A percentile compares a stretch with the other conserved stretches of the same genome.
Evolutionary conservation across 805 yeast species (phyloP).

Genomic region (Naumovozyma castellii): DNA sequence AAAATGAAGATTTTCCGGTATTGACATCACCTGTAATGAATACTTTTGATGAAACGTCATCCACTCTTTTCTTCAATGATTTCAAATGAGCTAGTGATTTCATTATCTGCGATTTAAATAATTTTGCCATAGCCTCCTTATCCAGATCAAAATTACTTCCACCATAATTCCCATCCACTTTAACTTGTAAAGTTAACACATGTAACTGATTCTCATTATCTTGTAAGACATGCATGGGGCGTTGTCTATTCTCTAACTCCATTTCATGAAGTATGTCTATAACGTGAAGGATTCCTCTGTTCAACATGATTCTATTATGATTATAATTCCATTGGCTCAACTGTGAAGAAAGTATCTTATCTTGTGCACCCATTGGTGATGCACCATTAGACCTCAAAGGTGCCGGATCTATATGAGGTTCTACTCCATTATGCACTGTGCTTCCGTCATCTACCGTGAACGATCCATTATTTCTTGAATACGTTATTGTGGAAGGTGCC

Average conservation of each 20-base stretch:
- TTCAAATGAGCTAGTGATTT: conserved; percentile 58
- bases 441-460: background rate
- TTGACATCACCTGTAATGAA: conserved; percentile 94
- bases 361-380: conserved; percentile 6
- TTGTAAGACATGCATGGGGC: conserved; percentile 59
- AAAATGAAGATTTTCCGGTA: conserved; percentile 92
- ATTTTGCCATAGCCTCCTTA: conserved; percentile 54
- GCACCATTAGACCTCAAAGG: too few species aligned
- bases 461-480: conserved; percentile 4
- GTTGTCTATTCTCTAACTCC: conserved; percentile 43
- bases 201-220: conserved; percentile 25
- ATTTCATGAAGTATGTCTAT: conserved; percentile 43
- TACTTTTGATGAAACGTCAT: conserved; percentile 86
- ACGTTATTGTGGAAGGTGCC: conserved; percentile 7
- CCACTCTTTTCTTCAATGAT: conserved; percentile 72
- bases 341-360: conserved; percentile 29
- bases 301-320: conserved; percentile 56
- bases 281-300: conserved; percentile 48
- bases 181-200: conserved; percentile 21
- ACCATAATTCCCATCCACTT: conserved; percentile 19
- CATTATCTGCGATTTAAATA: conserved; percentile 58
- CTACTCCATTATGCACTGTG: background rate
- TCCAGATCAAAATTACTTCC: conserved; percentile 41
- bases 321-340: conserved; percentile 70
- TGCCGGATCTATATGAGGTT: too few species aligned